Evolutionary conservation across 257 asterid species (phyloP), one percentile per base, ranked within the genome.

Genomic region (Nyctanthes arbortristis): DNA sequence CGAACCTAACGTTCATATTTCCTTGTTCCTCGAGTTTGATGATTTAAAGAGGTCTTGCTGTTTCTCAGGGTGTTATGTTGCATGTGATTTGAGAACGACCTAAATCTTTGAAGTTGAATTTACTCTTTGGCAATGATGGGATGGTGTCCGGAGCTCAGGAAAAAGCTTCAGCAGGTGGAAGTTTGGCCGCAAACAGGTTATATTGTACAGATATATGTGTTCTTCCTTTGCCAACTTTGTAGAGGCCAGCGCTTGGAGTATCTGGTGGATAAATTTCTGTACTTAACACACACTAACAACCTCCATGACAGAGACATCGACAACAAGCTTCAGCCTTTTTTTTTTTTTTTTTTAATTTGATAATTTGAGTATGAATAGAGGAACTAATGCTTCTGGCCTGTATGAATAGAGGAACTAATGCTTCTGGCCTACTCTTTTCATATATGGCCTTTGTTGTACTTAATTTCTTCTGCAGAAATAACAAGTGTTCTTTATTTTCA

Each of bases 191-290:
- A 49, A 20, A 18, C 13, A 13, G 58, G 14, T 20, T 20, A 77
- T 68, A 67, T 54, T 77, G 80, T 70, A 73, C 73, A 77, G 75
- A 71, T 22, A 22, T 52, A 29, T 52, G 28, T 2, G 18, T 8
- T 22, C 66, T 57, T 69, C 54, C 54, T 32, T 56, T 68, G 70
- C 81, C 64, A 72, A 73, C 61, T 54, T 72, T 78, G 58, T 60
- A 73, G 66, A 55, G 67, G 68, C 40, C 43, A 68, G 59, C 32
- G 63, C 73, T 61, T 69, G 33, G 63, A 45, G 25, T 67, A 61
- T 68, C 49, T 28, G 75, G 58, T 52, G 71, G 58, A 66, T 61
- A 52, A 52, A 8, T 52, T 22, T 22, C 31, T 52, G 59, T 12
- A 1, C 4, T 52, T 52, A n/a, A n/a, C n/a, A n/a, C n/a, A n/a